Evolutionary conservation across 805 yeast genomes (phyloP).

Genomic region (Starmera dryadoides): DNA sequence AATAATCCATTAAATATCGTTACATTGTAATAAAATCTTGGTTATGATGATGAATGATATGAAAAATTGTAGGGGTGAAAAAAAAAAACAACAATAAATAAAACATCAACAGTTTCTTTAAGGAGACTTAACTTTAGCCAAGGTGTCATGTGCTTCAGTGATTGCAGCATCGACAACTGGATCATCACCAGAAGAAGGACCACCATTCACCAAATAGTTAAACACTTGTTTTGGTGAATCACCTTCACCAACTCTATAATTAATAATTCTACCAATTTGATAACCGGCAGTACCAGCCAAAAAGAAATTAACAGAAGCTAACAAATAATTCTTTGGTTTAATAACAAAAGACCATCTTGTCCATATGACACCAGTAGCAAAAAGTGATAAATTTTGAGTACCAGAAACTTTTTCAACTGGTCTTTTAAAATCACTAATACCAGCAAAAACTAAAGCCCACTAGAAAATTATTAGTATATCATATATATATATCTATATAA

Average conservation of each 20-base stretch:
- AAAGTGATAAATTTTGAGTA: slow-evolving; percentile 63
- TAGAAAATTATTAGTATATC: slow-evolving; percentile 16
- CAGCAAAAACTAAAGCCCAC: slow-evolving; percentile 92
- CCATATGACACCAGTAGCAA: slow-evolving; percentile 94
- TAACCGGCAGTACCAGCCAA: slow-evolving; percentile 83
- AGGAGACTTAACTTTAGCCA: background rate
- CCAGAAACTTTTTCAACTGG: slow-evolving; percentile 92
- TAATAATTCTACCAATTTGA: slow-evolving; percentile 67
- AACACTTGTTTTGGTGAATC: slow-evolving; percentile 51
- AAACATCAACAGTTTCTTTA: too few species aligned
- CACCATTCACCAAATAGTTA: slow-evolving; percentile 52
- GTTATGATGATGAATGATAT: background rate
- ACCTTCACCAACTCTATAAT: slow-evolving; percentile 59
- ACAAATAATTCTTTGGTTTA: slow-evolving; percentile 74
- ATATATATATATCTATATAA: slow-evolving; percentile 4
- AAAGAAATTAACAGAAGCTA: slow-evolving; percentile 93
- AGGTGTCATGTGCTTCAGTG: background rate
- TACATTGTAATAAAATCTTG: background rate
- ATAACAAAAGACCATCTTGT: slow-evolving; percentile 97
- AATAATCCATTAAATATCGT: background rate
- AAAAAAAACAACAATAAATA: too few species aligned
- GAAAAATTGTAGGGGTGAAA: too few species aligned
- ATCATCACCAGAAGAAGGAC: background rate
- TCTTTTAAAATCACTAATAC: slow-evolving; percentile 76
- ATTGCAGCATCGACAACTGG: slow-evolving; percentile 1